Evolutionary conservation across 345 rosid species (phyloP).

Genomic region (Garcia nutans): DNA sequence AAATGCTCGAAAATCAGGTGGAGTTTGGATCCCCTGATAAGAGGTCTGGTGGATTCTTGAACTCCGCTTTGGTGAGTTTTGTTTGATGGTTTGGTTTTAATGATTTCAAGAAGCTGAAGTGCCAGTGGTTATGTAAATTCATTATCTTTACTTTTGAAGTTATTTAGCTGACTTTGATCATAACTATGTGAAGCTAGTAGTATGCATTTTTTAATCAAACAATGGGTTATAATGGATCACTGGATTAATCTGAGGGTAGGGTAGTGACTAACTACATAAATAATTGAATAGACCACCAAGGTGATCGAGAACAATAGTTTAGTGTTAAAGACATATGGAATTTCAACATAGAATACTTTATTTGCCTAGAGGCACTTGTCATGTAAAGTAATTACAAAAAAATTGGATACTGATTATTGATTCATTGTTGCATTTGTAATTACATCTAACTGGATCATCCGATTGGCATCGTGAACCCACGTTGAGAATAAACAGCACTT

Average conservation of each 20-base stretch:
- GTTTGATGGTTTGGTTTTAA: not conserved
- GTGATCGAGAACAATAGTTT: not conserved
- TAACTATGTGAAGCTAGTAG: not conserved
- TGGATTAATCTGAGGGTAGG: not conserved
- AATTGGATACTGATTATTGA: not conserved
- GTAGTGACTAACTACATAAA: not conserved
- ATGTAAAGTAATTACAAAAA: not conserved
- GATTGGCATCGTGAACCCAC: not conserved
- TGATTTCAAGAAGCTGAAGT: not conserved
- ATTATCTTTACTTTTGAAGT: not conserved
- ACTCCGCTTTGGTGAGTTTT: constrained; percentile 70
- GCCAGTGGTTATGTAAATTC: constrained; percentile 8
- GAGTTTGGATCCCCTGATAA: constrained; percentile 91
- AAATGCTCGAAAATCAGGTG: constrained; percentile 87
- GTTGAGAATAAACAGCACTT: not conserved
- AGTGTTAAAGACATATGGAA: not conserved
- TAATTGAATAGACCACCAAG: not conserved
- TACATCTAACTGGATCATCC: not conserved
- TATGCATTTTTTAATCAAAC: not conserved
- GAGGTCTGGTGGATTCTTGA: constrained; percentile 74
- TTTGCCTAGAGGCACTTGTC: not conserved
- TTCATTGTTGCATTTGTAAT: not conserved
- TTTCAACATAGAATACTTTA: not conserved
- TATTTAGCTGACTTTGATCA: not conserved
- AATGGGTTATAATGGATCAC: not conserved